Conservation (phyloP, 1,284 basidiomycete genomes). For the Moesziomyces sp. region DNA sequence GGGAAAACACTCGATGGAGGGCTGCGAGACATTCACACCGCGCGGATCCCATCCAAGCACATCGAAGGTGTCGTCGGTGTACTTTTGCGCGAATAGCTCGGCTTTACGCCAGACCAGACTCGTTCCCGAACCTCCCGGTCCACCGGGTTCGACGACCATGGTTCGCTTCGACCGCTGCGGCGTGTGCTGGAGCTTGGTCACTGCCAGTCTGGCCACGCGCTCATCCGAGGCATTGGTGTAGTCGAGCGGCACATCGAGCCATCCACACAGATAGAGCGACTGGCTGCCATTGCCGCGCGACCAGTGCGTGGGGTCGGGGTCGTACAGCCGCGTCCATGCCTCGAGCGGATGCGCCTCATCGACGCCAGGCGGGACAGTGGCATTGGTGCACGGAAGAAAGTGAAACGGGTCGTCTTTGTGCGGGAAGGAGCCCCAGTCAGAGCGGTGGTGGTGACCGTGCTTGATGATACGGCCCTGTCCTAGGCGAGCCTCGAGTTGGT, state of each 20-base stretch:
- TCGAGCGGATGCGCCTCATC: conserved; percentile 11
- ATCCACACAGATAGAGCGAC: conserved; percentile 39
- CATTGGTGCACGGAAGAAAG: conserved; percentile 38
- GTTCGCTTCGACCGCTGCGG: conserved; percentile 15
- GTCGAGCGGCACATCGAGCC: conserved; percentile 49
- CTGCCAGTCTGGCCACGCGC: conserved; percentile 21
- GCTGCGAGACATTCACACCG: conserved; percentile 34
- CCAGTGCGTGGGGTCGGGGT: conserved; percentile 22
- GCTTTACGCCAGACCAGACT: conserved; percentile 22
- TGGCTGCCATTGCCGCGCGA: conserved; percentile 2
- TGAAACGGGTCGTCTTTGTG: conserved; percentile 17
- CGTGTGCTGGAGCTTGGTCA: conserved; percentile 26
- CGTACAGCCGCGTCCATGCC: conserved; percentile 14
- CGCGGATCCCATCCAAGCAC: conserved; percentile 47
- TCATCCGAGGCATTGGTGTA: conserved; percentile 39
- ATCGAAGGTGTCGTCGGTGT: conserved; percentile 27
- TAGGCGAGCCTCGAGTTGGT: background rate
- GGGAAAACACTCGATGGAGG: conserved; percentile 37
- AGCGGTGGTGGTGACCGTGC: background rate
- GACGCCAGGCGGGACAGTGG: conserved; percentile 15
- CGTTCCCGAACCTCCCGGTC: conserved; percentile 44
- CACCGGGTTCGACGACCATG: conserved; percentile 43
- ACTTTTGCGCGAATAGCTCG: conserved; percentile 5
- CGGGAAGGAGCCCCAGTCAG: conserved; percentile 24
- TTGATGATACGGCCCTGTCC: conserved; percentile 2